Evolutionary conservation across 2,329 filamentous ascomycete species (phyloP).

Genomic region (Pseudocercospora musae): DNA sequence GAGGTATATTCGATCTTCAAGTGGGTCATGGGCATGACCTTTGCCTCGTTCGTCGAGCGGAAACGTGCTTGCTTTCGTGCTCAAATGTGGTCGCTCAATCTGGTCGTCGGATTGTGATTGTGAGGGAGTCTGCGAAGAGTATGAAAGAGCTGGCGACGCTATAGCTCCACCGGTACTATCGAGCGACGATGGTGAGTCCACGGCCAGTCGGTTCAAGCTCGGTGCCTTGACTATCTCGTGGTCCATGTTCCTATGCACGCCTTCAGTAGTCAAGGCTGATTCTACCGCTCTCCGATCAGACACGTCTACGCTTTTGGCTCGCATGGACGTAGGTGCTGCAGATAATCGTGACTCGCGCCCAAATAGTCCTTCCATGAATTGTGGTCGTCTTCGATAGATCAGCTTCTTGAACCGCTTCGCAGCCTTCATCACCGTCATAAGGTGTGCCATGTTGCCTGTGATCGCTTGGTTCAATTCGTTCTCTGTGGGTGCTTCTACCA

Average conservation of each 20-base stretch:
- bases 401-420: constrained; percentile 83
- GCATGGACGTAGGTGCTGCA: constrained; percentile 46
- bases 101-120: constrained; percentile 7
- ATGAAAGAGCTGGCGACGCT: neutral
- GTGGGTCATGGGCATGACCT: constrained; percentile 61
- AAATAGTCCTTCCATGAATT: constrained; percentile 57
- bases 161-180: constrained; percentile 2
- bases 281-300: constrained; percentile 52
- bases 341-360: constrained; percentile 58
- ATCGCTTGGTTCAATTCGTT: constrained; percentile 89
- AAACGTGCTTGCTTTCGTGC: constrained; percentile 31
- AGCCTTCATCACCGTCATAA: constrained; percentile 87
- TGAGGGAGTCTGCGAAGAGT: constrained; percentile 8
- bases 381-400: constrained; percentile 56
- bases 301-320: constrained; percentile 45
- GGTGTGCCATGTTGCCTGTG: constrained; percentile 80
- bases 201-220: neutral
- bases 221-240: constrained; percentile 25
- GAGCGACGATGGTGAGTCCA: constrained; percentile 3
- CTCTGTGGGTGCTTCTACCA: constrained; percentile 80
- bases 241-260: constrained; percentile 48
- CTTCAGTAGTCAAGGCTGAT: constrained; percentile 51
- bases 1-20: constrained; percentile 66
- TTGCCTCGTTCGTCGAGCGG: constrained; percentile 43
- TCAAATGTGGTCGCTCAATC: constrained; percentile 7